Evolutionary conservation across 192 early-diverging fungal genomes (phyloP).

Genomic region (Coemansia sp.): DNA sequence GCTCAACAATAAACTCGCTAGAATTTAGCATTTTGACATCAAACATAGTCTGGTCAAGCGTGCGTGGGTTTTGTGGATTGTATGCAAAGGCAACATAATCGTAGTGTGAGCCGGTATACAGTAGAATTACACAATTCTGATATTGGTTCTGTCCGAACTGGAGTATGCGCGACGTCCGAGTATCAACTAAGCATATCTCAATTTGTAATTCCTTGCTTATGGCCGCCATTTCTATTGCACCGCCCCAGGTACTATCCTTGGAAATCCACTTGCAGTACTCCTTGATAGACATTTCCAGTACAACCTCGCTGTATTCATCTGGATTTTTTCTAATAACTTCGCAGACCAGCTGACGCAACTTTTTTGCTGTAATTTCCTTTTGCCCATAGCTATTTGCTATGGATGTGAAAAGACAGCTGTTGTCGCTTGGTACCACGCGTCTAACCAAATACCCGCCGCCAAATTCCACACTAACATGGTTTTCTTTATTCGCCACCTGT

Average conservation of each 20-base stretch:
- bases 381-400: conserved; percentile 36
- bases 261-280: conserved; percentile 64
- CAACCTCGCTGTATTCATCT: conserved; percentile 51
- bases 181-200: conserved; percentile 68
- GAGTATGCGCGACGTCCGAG: conserved; percentile 56
- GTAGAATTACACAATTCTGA: conserved; percentile 43
- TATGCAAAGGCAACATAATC: conserved; percentile 64
- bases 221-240: conserved; percentile 58
- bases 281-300: conserved; percentile 50
- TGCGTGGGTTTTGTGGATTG: conserved; percentile 24
- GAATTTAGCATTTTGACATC: conserved; percentile 12
- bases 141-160: conserved; percentile 62
- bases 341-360: conserved; percentile 40
- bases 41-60: conserved; percentile 67
- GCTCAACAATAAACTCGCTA: conserved; percentile 14
- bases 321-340: conserved; percentile 52
- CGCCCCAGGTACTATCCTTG: conserved; percentile 62
- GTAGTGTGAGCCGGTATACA: conserved; percentile 68
- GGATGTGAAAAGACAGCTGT: conserved; percentile 63
- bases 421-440: conserved; percentile 54
- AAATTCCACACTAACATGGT: conserved; percentile 3
- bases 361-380: conserved; percentile 7
- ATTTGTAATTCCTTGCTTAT: conserved; percentile 54
- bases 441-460: conserved; percentile 31
- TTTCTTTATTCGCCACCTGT: not conserved